These are phyloP conservation scores for Moelleriella libera DNA, from an alignment of 2,329 filamentous ascomycete species.

Conservation along the genomic window DNA sequence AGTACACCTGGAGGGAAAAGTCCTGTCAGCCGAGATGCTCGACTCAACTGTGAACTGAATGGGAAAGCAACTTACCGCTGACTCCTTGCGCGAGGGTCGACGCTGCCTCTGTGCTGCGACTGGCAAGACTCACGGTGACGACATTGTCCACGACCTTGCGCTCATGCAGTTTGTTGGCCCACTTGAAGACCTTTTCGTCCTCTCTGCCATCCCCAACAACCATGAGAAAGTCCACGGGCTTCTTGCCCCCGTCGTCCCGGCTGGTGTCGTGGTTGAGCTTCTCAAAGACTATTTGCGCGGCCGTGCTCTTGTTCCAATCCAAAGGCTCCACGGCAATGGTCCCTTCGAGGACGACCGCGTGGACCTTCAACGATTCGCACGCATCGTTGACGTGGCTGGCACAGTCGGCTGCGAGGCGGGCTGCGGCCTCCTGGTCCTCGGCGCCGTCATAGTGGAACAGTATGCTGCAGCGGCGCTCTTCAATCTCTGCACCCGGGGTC, in stretches of 20 bases:
- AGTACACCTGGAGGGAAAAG: conserved; percentile 20
- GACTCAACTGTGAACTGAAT: neutral
- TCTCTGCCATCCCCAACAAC: conserved; percentile 84
- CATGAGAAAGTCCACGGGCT: conserved; percentile 69
- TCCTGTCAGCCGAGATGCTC: neutral
- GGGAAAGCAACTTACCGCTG: conserved; percentile 47
- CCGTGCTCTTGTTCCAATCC: conserved; percentile 78
- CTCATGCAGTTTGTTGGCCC: conserved; percentile 67
- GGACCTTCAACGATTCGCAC: conserved; percentile 69
- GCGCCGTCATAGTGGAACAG: conserved; percentile 82
- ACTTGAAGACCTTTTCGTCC: conserved; percentile 86
- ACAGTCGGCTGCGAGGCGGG: conserved; percentile 74
- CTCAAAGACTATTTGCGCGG: conserved; percentile 60
- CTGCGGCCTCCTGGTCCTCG: conserved; percentile 61
- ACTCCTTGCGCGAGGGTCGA: conserved; percentile 83
- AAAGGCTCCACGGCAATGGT: conserved; percentile 74
- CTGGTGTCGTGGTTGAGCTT: conserved; percentile 28
- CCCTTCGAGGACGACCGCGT: conserved; percentile 68
- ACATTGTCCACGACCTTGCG: conserved; percentile 50
- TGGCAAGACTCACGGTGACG: conserved; percentile 75
- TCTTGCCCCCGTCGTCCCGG: conserved; percentile 14
- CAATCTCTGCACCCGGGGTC: conserved; percentile 74
- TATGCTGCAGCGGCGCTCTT: conserved; percentile 82
- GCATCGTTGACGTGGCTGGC: conserved; percentile 92
- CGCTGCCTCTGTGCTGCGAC: conserved; percentile 74